Percentiles rank a stretch among this genome's conserved stretches.
Evolutionary conservation across 208 protist genomes (phyloP).

Genomic region (Naegleria gruberi): DNA sequence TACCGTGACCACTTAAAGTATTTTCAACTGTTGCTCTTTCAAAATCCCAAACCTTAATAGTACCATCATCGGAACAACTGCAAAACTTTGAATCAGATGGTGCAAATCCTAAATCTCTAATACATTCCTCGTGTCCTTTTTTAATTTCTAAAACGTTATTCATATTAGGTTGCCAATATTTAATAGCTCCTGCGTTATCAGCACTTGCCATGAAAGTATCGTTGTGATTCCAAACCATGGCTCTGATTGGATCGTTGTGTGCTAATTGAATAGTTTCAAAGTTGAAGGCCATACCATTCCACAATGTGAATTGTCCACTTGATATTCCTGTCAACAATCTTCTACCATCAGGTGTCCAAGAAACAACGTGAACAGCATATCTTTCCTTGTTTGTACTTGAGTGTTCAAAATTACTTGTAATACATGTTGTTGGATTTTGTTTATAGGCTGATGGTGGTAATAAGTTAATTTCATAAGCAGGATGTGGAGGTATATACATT

Average conservation of each 20-base stretch:
- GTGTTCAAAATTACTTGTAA: constrained; percentile 37
- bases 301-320: constrained; percentile 78
- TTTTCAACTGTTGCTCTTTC: not conserved
- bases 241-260: constrained; percentile 43
- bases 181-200: constrained; percentile 59
- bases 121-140: constrained; percentile 21
- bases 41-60: constrained; percentile 43
- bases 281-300: constrained; percentile 82
- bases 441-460: constrained; percentile 29
- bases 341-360: constrained; percentile 57
- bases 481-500: constrained; percentile 30
- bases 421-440: constrained; percentile 28
- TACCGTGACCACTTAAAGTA: constrained; percentile 56
- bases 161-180: constrained; percentile 77
- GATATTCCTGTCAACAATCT: constrained; percentile 50
- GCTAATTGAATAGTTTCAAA: constrained; percentile 74
- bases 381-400: constrained; percentile 37
- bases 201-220: constrained; percentile 63
- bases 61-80: constrained; percentile 58
- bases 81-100: constrained; percentile 65
- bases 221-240: constrained; percentile 69
- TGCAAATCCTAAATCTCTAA: constrained; percentile 41
- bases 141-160: constrained; percentile 56
- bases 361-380: constrained; percentile 38
- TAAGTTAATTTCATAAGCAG: constrained; percentile 21